phyloP scores from a whole-genome alignment of 257 asterid species.

The Jasminum sambac region DNA sequence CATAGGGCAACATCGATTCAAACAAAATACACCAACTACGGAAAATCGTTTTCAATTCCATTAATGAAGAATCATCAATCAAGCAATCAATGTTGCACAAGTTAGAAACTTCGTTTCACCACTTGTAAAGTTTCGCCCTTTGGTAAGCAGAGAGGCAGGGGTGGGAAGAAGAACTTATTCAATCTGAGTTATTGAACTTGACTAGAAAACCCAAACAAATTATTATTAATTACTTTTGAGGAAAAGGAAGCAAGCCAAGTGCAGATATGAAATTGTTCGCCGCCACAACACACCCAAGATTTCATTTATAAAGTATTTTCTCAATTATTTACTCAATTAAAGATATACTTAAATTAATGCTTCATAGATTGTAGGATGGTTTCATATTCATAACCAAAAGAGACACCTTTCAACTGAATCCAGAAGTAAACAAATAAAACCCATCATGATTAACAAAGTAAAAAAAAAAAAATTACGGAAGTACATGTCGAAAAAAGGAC shows the following conservation, averaged over 20 bases:
- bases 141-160: background rate
- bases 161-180: background rate
- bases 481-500: too few relatives aligned
- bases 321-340: background rate
- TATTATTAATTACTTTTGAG: background rate
- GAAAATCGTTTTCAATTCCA: constrained; percentile 1
- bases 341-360: background rate
- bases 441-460: background rate
- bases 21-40: constrained; percentile 1
- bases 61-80: background rate
- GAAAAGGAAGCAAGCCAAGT: background rate
- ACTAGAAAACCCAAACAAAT: background rate
- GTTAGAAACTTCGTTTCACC: background rate
- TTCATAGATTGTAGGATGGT: background rate
- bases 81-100: constrained; percentile 5
- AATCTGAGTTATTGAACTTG: background rate
- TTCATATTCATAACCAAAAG: background rate
- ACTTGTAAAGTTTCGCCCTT: background rate
- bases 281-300: background rate
- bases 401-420: background rate
- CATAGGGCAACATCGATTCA: constrained; percentile 10
- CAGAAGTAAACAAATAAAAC: background rate
- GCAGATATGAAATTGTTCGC: background rate
- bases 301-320: background rate
- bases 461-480: background rate